phyloP scores from a whole-genome alignment of 1,284 basidiomycete genomes.

The Trichosporon asahii region DNA sequence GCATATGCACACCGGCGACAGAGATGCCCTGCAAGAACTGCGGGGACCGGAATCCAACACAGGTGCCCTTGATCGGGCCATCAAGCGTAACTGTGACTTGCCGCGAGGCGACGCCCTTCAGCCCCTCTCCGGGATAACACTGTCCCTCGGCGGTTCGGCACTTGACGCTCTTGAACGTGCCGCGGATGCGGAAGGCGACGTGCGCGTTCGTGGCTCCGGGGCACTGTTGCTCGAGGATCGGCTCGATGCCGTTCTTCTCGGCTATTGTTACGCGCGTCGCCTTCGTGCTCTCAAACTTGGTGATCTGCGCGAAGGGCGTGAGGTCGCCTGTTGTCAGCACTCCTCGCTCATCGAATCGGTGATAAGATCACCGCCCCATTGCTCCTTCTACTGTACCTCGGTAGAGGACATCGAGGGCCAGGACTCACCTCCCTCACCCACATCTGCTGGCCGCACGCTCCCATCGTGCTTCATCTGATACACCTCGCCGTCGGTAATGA shows the following conservation, averaged over 20 bases:
- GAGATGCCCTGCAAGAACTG: constrained; percentile 19
- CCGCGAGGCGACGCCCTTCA: constrained; percentile 16
- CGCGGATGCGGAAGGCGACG: constrained; percentile 22
- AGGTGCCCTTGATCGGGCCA: constrained; percentile 9
- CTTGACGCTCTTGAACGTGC: constrained; percentile 16
- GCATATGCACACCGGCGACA: constrained; percentile 25
- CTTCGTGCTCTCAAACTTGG: constrained; percentile 4
- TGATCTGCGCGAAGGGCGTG: constrained; percentile 21
- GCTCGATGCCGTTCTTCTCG: constrained; percentile 15
- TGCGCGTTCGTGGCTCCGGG: constrained; percentile 17
- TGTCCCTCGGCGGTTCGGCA: constrained; percentile 23
- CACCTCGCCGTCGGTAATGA: constrained; percentile 18
- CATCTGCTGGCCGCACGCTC: constrained; percentile 9
- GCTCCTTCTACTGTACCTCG: too few species aligned
- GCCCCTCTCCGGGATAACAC: constrained; percentile 17
- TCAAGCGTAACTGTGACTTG: constrained; percentile 16
- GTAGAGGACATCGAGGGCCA: too few species aligned
- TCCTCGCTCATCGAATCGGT: too few species aligned
- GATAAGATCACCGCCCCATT: background rate
- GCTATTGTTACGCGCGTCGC: background rate
- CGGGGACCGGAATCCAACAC: constrained; percentile 22
- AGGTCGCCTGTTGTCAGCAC: constrained; percentile 12
- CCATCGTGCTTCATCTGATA: constrained; percentile 25
- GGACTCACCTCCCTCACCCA: background rate
- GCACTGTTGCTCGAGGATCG: constrained; percentile 9